phyloP scores from a whole-genome alignment of 164 flowering plant genomes.

The Echeveria elegans region DNA sequence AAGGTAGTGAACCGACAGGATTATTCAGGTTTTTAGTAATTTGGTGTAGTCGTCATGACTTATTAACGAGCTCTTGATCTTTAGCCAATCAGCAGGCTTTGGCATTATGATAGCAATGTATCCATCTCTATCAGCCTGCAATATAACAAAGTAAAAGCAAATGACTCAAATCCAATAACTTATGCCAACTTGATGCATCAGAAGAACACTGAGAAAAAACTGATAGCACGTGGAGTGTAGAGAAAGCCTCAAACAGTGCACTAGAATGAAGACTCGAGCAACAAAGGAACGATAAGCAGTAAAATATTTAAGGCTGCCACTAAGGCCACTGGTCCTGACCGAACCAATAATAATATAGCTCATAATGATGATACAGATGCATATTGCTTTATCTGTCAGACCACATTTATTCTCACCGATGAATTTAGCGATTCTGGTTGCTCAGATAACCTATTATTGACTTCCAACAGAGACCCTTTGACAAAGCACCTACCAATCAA shows the following conservation, averaged over 20 bases:
- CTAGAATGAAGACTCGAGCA: neutral
- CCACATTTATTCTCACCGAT: no score
- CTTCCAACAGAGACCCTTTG: no score
- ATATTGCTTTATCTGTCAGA: no score
- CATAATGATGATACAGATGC: slow-evolving; percentile 1
- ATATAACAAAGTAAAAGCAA: neutral
- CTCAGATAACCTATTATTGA: no score
- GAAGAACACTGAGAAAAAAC: neutral
- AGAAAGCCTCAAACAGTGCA: neutral
- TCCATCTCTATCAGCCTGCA: slow-evolving; percentile 86
- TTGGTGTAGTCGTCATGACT: slow-evolving; percentile 55
- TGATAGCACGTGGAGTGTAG: neutral
- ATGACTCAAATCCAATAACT: neutral
- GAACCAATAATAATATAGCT: neutral
- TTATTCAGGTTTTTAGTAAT: slow-evolving; percentile 27
- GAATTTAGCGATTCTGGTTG: no score
- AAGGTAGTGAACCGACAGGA: neutral
- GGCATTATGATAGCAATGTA: slow-evolving; percentile 91
- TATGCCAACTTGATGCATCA: neutral
- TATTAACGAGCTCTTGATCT: slow-evolving; percentile 50
- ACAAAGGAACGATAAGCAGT: neutral
- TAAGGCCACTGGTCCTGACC: neutral
- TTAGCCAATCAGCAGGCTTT: slow-evolving; percentile 78
- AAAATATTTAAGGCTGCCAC: neutral
- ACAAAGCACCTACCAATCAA: no score